Base-by-base conservation (phyloP, 331 rosid species). In the Saraca asoca region DNA sequence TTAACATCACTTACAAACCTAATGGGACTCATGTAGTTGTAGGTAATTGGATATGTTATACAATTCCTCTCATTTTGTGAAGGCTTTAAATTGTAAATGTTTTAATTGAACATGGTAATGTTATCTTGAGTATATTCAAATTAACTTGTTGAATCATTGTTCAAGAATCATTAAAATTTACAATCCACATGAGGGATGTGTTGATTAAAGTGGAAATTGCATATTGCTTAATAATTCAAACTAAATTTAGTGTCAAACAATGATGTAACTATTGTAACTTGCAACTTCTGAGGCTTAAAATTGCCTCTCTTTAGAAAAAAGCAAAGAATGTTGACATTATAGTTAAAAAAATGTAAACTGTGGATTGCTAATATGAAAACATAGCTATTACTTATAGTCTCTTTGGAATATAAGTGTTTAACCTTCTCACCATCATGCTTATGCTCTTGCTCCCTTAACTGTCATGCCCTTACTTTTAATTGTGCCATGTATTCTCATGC, bases 1-100 rank as follows among this genome's bases (percentile, higher is more conserved):
- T 85, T 66, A 93, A 93, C 78, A 93, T 93, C 74, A 93, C 98
- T 55, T 93, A 89, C 83, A 93, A 93, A 75, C 98, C 96, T 51
- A 96, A 93, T 73, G 98, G 96, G 64, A 81, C 87, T 0, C 96
- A 93, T 75, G 75, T 93, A 46, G 96, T 97, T 16, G 98, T 93
- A 45, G 97, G 98, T 29, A 93, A 93, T 72, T 79, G 97, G 86
- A 97, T 93, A 76, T 66, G 88, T 73, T 72, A 17, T 70, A 13
- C 39, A 48, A 78, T 75, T 54, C 57, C 43, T 81, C 17, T 61
- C 63, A 20, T 61, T 69, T 60, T 79, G n/a, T n/a, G n/a, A n/a
- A n/a, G n/a, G n/a, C n/a, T n/a, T 70, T n/a, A 18, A 50, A 44
- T 33, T 58, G 62, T 14, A 60, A 58, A 39, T 64, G 15, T n/a